Conservation (phyloP, 73 alveolate genomes). For the Durusdinium trenchii region DNA sequence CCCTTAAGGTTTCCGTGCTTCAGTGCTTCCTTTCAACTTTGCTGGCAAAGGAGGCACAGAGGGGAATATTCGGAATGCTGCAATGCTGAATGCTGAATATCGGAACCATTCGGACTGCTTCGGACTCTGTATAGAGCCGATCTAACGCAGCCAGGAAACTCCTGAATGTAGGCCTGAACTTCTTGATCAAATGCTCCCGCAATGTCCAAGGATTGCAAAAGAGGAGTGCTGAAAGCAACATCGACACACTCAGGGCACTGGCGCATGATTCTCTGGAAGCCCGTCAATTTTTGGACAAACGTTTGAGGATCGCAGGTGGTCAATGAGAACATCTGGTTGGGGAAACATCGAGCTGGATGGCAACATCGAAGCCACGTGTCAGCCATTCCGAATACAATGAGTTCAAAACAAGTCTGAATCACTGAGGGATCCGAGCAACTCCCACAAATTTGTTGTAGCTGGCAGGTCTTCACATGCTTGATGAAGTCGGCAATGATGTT, state of each 20-base stretch:
- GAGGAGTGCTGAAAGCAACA: neutral
- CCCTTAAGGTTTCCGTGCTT: neutral
- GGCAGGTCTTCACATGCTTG: neutral
- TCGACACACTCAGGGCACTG: neutral
- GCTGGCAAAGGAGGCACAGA: too few relatives aligned
- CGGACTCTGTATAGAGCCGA: too few relatives aligned
- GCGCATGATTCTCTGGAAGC: neutral
- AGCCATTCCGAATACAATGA: neutral
- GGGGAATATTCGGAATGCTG: too few relatives aligned
- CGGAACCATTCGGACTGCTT: too few relatives aligned
- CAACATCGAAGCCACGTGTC: neutral
- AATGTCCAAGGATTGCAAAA: neutral
- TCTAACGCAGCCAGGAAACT: neutral
- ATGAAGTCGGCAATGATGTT: neutral
- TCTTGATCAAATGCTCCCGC: neutral
- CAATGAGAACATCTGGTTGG: neutral
- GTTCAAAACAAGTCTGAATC: neutral
- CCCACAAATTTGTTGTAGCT: neutral
- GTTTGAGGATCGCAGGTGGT: neutral
- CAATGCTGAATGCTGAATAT: too few relatives aligned
- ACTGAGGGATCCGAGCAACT: neutral
- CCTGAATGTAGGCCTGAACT: neutral
- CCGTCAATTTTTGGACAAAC: neutral
- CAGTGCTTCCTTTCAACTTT: too few relatives aligned
- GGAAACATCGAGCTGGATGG: neutral